Conservation (phyloP, 768 basidiomycete species). For the Botryobasidium botryosum region DNA sequence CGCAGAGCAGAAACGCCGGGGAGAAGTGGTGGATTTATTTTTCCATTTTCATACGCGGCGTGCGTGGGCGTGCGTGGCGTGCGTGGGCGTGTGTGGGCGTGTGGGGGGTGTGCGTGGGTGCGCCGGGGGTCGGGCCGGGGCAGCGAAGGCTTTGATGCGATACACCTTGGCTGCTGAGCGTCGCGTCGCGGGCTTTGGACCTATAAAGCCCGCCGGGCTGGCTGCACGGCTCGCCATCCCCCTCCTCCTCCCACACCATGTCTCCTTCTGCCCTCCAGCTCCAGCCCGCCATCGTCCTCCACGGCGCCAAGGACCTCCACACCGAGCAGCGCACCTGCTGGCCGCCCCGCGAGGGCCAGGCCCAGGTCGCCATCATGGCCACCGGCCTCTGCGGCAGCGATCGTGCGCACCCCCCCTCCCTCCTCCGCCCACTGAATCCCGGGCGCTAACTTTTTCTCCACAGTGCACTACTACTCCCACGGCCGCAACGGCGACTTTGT, state of each 20-base stretch:
- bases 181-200: background rate
- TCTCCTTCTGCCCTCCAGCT: constrained; percentile 33
- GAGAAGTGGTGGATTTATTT: too few species aligned
- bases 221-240: background rate
- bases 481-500: constrained; percentile 89
- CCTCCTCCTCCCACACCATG: constrained; percentile 18
- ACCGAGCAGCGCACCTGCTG: constrained; percentile 56
- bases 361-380: constrained; percentile 59
- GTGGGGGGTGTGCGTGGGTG: too few species aligned
- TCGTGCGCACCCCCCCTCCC: constrained; percentile 16
- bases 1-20: too few species aligned
- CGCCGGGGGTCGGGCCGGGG: too few species aligned
- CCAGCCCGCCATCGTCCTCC: constrained; percentile 62
- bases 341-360: constrained; percentile 54
- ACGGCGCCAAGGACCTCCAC: constrained; percentile 69
- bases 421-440: background rate
- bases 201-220: too few species aligned
- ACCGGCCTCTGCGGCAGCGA: constrained; percentile 77
- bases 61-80: too few species aligned
- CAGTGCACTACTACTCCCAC: constrained; percentile 83
- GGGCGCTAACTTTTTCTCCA: background rate
- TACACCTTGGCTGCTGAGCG: too few species aligned
- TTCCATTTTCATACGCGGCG: too few species aligned
- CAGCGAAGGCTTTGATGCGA: too few species aligned
- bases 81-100: too few species aligned